Evolutionary conservation across 352 stramenopile genomes (phyloP).

Genomic region (Globisporangium uncinulatum): DNA sequence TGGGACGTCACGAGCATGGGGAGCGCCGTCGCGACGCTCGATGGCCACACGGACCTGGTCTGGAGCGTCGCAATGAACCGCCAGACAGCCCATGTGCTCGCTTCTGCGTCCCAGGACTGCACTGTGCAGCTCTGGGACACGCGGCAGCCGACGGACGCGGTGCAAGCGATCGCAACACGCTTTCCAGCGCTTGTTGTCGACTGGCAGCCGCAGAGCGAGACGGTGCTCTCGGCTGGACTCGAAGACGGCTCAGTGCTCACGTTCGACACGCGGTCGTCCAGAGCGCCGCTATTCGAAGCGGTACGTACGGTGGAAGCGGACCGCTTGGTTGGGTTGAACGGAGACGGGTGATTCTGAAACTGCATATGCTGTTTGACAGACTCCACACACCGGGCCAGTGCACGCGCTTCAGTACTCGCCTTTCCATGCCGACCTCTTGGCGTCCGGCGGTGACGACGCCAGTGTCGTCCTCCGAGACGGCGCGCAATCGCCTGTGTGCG

Average conservation of each 20-base stretch:
- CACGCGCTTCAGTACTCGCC: conserved; percentile 66
- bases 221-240: conserved; percentile 52
- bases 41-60: conserved; percentile 68
- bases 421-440: conserved; percentile 50
- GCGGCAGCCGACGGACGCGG: conserved; percentile 34
- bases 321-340: neutral
- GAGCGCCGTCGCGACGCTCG: conserved; percentile 43
- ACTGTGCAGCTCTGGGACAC: conserved; percentile 75
- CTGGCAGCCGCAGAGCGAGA: conserved; percentile 61
- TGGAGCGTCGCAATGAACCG: conserved; percentile 61
- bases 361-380: conserved; percentile 5
- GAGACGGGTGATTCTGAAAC: neutral
- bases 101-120: conserved; percentile 57
- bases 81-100: conserved; percentile 32
- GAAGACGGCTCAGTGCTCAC: conserved; percentile 59
- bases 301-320: conserved; percentile 11
- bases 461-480: conserved; percentile 34
- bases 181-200: conserved; percentile 49
- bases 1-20: conserved; percentile 58
- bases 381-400: conserved; percentile 37
- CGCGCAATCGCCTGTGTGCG: conserved; percentile 21
- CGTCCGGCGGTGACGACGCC: conserved; percentile 60
- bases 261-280: conserved; percentile 57
- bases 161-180: conserved; percentile 31
- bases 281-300: conserved; percentile 32